Conservation (phyloP, 148 eudicot genomes). For the Tetragonia tetragonoides region DNA sequence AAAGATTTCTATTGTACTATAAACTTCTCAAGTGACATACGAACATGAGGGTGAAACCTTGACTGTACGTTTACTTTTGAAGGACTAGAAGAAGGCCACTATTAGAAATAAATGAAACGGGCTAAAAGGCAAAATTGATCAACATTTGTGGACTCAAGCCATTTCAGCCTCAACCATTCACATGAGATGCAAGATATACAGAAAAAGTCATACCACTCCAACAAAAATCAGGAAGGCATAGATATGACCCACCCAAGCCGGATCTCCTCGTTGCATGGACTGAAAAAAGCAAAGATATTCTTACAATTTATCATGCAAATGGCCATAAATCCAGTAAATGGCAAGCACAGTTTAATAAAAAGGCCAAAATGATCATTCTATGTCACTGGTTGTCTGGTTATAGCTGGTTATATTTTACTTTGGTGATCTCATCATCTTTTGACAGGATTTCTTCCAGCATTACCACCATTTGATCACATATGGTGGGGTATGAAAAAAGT, state of each 20-base stretch:
- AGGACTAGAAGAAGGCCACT: background rate
- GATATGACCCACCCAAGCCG: slow-evolving; percentile 19
- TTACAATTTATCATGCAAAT: background rate
- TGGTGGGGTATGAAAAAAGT: background rate
- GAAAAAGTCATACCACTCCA: slow-evolving; percentile 18
- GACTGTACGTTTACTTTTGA: background rate
- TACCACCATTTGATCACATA: background rate
- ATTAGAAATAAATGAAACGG: background rate
- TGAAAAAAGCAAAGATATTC: background rate
- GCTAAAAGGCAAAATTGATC: background rate
- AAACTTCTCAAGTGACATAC: too few species aligned
- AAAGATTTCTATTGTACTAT: too few species aligned
- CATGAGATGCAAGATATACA: background rate
- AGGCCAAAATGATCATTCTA: background rate
- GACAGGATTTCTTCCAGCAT: background rate
- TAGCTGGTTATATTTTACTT: too few species aligned
- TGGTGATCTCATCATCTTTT: background rate
- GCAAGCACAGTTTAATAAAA: background rate
- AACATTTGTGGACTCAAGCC: background rate
- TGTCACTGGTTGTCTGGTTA: too few species aligned
- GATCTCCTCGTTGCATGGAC: slow-evolving; percentile 17
- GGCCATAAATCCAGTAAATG: background rate
- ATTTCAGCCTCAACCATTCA: background rate
- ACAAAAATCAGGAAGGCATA: slow-evolving; percentile 20
- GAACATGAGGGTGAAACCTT: too few species aligned